Evolutionary conservation across 768 basidiomycete genomes (phyloP).

Genomic region (Boletus pseudo-olivaceus): DNA sequence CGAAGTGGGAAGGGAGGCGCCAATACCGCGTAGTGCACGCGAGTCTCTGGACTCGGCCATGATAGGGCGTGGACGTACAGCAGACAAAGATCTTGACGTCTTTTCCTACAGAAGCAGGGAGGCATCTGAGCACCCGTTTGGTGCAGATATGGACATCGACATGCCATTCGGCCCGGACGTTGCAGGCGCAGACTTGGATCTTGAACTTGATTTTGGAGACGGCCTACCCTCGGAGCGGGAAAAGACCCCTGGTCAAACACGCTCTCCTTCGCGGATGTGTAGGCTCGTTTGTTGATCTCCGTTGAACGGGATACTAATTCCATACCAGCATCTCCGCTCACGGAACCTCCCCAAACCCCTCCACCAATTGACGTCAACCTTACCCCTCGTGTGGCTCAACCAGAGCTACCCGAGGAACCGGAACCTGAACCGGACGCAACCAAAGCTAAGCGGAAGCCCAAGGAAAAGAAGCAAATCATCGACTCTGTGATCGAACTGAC

Average conservation of each 20-base stretch:
- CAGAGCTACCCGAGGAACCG: conserved; percentile 34
- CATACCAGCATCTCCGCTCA: conserved; percentile 66
- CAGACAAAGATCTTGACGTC: conserved; percentile 55
- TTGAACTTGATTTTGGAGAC: conserved; percentile 69
- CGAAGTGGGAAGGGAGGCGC: conserved; percentile 75
- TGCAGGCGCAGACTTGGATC: conserved; percentile 56
- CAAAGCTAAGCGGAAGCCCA: conserved; percentile 50
- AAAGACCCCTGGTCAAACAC: conserved; percentile 57
- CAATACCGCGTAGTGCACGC: conserved; percentile 38
- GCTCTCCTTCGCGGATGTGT: conserved; percentile 69
- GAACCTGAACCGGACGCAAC: conserved; percentile 30
- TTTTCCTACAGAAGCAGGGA: conserved; percentile 65
- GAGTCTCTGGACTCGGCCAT: conserved; percentile 65
- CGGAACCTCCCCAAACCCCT: conserved; percentile 74
- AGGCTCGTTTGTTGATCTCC: conserved; percentile 24
- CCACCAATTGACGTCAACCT: conserved; percentile 54
- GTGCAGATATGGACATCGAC: conserved; percentile 48
- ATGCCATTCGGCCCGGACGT: conserved; percentile 49
- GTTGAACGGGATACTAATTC: conserved; percentile 6
- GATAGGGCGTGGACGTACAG: conserved; percentile 42
- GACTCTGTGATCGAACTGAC: conserved; percentile 86
- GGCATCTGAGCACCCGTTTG: conserved; percentile 64
- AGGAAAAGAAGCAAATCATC: conserved; percentile 84
- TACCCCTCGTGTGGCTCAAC: conserved; percentile 46
- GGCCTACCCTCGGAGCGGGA: conserved; percentile 43